phyloP scores from a whole-genome alignment of 2,329 filamentous ascomycete genomes.

The Ophiostoma sp. region DNA sequence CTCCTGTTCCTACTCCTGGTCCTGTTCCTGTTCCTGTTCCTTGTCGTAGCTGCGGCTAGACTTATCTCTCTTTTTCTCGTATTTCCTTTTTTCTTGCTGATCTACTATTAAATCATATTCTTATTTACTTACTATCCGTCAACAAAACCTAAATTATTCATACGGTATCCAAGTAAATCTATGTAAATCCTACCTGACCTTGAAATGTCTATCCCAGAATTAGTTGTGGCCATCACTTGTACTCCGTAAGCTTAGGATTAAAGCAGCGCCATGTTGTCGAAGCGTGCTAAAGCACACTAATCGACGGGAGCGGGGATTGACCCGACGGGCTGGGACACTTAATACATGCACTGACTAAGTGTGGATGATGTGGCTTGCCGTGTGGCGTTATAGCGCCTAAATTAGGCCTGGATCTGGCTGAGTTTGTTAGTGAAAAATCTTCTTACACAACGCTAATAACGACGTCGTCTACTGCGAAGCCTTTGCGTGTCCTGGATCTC shows the following conservation, averaged over 20 bases:
- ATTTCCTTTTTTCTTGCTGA: too few relatives aligned
- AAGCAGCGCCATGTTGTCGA: constrained; percentile 20
- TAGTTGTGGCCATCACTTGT: too few relatives aligned
- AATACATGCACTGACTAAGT: not conserved
- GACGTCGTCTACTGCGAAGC: not conserved
- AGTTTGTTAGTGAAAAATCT: constrained; percentile 13
- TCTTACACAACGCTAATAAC: not conserved
- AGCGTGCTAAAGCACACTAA: constrained; percentile 24
- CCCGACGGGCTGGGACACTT: not conserved
- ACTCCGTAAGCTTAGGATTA: not conserved
- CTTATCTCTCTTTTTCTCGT: too few relatives aligned
- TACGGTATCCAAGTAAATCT: too few relatives aligned
- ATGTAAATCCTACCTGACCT: too few relatives aligned
- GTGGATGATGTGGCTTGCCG: not conserved
- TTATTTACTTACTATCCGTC: too few relatives aligned
- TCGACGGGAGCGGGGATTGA: not conserved
- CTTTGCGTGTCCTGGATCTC: constrained; percentile 6
- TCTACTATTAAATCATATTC: too few relatives aligned
- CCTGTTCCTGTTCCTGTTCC: too few relatives aligned
- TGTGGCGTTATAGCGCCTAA: constrained; percentile 3
- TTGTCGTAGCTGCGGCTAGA: too few relatives aligned
- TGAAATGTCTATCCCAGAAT: not conserved
- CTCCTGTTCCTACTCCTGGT: too few relatives aligned
- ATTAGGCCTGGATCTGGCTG: not conserved
- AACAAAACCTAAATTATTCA: too few relatives aligned